Conservation (phyloP, 306 rosid species). For the Astragalus glycyphyllos region DNA sequence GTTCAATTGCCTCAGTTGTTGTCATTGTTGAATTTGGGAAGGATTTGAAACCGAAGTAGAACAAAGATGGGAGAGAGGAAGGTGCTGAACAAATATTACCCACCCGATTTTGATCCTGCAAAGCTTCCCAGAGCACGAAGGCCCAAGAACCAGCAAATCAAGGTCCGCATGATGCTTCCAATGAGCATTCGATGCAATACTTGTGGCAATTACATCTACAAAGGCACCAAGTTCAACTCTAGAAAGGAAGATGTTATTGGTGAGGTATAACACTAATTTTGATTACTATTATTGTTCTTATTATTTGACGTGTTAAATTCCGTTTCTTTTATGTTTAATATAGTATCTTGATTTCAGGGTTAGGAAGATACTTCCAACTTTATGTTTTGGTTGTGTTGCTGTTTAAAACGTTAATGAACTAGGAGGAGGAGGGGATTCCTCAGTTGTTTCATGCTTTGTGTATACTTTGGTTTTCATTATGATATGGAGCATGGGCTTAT, state of each 20-base stretch:
- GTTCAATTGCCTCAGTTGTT: not conserved
- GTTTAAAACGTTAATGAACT: not conserved
- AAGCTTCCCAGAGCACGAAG: slow-evolving; percentile 74
- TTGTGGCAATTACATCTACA: slow-evolving; percentile 62
- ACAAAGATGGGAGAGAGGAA: slow-evolving; percentile 87
- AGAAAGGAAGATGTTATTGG: slow-evolving; percentile 58
- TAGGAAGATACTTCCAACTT: not conserved
- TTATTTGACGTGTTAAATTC: not conserved
- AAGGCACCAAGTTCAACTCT: slow-evolving; percentile 59
- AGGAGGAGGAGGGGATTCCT: not conserved
- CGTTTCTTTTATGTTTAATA: not conserved
- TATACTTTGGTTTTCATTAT: slow-evolving; percentile 27
- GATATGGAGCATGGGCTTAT: slow-evolving; percentile 3
- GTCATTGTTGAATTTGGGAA: not conserved
- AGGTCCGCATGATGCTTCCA: slow-evolving; percentile 98
- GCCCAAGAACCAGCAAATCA: slow-evolving; percentile 86
- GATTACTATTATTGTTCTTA: not conserved
- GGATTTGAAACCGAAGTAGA: slow-evolving; percentile 31
- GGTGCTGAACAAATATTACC: slow-evolving; percentile 90
- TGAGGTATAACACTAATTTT: slow-evolving; percentile 39
- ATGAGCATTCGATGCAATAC: slow-evolving; percentile 97
- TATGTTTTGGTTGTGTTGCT: slow-evolving; percentile 10
- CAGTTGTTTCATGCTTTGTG: slow-evolving; percentile 16
- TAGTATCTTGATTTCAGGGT: not conserved
- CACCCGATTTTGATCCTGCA: slow-evolving; percentile 91